Conservation (phyloP, 306 rosid species). For the Ormosia emarginata region DNA sequence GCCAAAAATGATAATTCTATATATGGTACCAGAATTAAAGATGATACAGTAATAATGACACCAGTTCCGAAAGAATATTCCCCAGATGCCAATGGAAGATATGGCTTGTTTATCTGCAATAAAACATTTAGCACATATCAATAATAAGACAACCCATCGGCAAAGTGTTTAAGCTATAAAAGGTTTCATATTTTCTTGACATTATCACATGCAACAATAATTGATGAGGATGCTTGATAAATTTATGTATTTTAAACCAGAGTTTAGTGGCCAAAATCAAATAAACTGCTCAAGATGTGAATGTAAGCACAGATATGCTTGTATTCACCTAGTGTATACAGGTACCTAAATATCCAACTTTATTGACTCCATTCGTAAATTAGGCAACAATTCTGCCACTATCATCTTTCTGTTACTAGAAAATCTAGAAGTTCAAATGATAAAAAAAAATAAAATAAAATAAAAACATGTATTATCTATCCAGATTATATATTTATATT, state of each 20-base stretch:
- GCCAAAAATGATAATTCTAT: no score
- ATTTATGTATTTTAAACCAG: neutral
- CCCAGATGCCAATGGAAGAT: slow-evolving; percentile 80
- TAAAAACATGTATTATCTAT: no score
- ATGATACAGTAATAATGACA: slow-evolving; percentile 42
- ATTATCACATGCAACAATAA: neutral
- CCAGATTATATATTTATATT: no score
- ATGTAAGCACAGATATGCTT: neutral
- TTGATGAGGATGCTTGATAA: neutral
- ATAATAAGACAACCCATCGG: neutral
- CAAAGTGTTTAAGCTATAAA: neutral
- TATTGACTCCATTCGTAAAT: neutral
- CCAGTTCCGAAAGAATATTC: slow-evolving; percentile 61
- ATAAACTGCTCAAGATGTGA: neutral
- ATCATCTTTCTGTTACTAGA: no score
- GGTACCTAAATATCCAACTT: neutral
- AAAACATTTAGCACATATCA: neutral
- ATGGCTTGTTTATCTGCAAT: slow-evolving; percentile 70
- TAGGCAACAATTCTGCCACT: neutral
- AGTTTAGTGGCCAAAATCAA: neutral
- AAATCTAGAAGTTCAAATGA: no score
- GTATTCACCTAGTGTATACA: neutral
- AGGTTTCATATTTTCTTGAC: neutral
- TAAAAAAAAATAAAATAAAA: no score
- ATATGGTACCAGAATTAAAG: slow-evolving; percentile 52